Evolutionary conservation across 75 land plant genomes (phyloP), one percentile per base, ranked within the genome.

Genomic region (Pseudotsuga menziesii): DNA sequence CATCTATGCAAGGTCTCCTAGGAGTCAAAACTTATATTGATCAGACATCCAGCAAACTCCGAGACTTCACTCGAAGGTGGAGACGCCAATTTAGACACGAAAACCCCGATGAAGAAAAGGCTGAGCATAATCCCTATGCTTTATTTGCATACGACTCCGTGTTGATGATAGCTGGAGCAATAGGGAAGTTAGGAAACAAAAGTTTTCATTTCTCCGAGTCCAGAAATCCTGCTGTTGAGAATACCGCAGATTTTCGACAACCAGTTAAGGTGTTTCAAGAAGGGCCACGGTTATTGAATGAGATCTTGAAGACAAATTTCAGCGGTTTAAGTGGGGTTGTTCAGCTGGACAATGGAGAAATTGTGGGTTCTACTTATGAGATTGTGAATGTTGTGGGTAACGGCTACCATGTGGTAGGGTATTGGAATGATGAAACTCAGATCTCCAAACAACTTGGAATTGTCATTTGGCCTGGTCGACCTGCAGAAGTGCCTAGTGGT

Each of bases 391-490:
- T 83, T 71, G 61, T 66, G 12, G 88, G 88, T 13, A 78, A 62
- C 2, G 78, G 48, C 9, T 39, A 12, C 11, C 72, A 75, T 35
- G 56, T 7, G 29, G 78, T 85, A 5, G 87, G 87, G 29, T 79
- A 54, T 32, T 85, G 87, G 84, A 75, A 75, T 5, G 2, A 48
- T 9, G 54, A 48, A 48, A 48, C 12, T 1, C 54, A 48, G 0
- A 12, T 48, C 54, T 48, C 54, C 54, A 48, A 48, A 48, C 54
- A 48, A 48, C 54, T n/a, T n/a, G 19, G 19, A 7, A n/a, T 16
- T n/a, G 25, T n/a, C 63, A 48, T 48, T 48, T 87, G 88, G 88
- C 85, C 88, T 0, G 88, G 88, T 15, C 81, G 72, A 4, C 20
- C 44, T 11, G n/a, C 73, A 7, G 29, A 19, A 23, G 72, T 74